Conservation (phyloP, 805 yeast species). For the Candida sithepensis region DNA sequence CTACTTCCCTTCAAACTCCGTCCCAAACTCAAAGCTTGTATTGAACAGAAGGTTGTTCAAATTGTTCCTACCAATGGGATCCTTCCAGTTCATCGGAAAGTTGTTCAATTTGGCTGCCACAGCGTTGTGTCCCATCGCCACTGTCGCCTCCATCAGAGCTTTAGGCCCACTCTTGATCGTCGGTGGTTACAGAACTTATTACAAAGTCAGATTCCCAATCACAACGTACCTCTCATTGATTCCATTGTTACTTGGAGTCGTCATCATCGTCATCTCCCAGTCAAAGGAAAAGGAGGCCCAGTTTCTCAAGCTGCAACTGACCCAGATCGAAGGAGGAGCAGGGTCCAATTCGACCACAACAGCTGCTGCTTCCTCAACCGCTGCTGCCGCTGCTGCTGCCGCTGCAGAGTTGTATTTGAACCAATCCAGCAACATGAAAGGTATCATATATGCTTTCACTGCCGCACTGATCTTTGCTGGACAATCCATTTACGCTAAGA, state of each 20-base stretch:
- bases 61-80: constrained; percentile 58
- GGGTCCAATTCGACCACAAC: not conserved
- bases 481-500: constrained; percentile 85
- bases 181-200: constrained; percentile 47
- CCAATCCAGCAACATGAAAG: constrained; percentile 41
- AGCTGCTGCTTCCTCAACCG: constrained; percentile 2
- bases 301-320: not conserved
- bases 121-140: constrained; percentile 60
- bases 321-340: constrained; percentile 1
- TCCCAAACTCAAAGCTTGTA: constrained; percentile 36
- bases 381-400: not conserved
- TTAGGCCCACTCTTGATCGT: constrained; percentile 62
- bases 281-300: constrained; percentile 13
- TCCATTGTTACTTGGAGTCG: constrained; percentile 52
- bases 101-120: constrained; percentile 62
- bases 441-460: constrained; percentile 63
- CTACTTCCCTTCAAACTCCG: constrained; percentile 51
- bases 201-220: constrained; percentile 46
- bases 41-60: constrained; percentile 39
- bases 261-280: constrained; percentile 41
- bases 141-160: constrained; percentile 69
- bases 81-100: constrained; percentile 65
- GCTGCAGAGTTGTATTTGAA: constrained; percentile 4
- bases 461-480: constrained; percentile 76
- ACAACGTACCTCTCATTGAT: constrained; percentile 48